Conservation (phyloP, 148 eudicot species). For the Rhododendron simsii region DNA sequence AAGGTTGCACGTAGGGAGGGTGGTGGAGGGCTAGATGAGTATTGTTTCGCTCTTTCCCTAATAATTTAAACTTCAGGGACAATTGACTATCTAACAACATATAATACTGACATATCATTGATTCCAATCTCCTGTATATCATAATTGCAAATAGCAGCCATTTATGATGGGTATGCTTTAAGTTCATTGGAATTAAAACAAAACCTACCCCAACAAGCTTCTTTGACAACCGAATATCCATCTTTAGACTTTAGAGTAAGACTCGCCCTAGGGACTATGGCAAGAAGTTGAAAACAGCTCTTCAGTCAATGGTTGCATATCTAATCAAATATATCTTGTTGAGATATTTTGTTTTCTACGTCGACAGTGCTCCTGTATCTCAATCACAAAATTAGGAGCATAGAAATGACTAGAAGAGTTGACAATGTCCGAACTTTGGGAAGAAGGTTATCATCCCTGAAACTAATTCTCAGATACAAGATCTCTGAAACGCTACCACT, state of each 20-base stretch:
- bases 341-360: neutral
- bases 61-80: neutral
- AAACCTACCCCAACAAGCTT: conserved; percentile 5
- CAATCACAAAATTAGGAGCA: neutral
- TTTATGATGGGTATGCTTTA: neutral
- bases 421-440: neutral
- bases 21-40: neutral
- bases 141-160: neutral
- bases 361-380: neutral
- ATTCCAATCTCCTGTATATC: neutral
- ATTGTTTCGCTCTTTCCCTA: neutral
- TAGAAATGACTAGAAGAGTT: neutral
- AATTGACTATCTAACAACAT: neutral
- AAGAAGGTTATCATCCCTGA: neutral
- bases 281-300: neutral
- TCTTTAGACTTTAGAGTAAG: neutral
- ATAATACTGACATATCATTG: neutral
- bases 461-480: neutral
- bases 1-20: neutral
- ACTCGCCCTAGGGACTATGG: neutral
- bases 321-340: neutral
- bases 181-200: neutral
- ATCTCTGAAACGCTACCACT: neutral
- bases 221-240: neutral
- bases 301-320: neutral